Evolutionary conservation across 2,329 filamentous ascomycete genomes (phyloP), one percentile per base, ranked within the genome.

Genomic region (Fusarium keratoplasticum): DNA sequence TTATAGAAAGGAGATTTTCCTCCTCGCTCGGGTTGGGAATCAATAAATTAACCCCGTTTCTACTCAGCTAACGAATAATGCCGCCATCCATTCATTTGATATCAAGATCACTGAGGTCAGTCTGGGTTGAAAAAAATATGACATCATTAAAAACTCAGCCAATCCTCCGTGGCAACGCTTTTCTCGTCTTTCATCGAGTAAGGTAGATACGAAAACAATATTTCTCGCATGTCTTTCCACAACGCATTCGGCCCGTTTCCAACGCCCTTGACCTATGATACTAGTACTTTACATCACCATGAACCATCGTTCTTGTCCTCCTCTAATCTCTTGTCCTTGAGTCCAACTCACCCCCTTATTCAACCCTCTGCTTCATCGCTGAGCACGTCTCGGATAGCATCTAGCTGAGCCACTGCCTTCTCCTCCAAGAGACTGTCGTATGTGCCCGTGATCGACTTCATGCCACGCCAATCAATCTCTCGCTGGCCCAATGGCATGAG

Each of bases 401-500:
- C 88, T 77, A 96, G 84, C 81, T 96, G 91, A 66, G 82, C 86
- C 29, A 96, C 86, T 8, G 96, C 90, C 84, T 92, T 94, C 79
- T 93, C 90, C 82, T 97, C 94, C 61, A 98, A 84, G 77, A 89
- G 82, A 80, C 88, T 95, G 78, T 92, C 90, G 4, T 86, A 44
- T 80, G 80, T 80, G 18, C 80, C 80, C 10, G 79, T 73, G 58
- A 78, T 81, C 20, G 80, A 80, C 75, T 85, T 86, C 70, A 80
- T 84, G 9, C 81, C 81, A 66, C 86, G 82, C 89, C 89, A 91
- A 73, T 92, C 91, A 50, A 89, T 86, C 83, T 98, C 95, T 70
- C 92, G 89, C 77, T 92, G 89, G 31, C 90, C 94, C 22, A 93
- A 87, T 0, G 95, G 91, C 60, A 95, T 86, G 57, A 98, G 89